Conservation (phyloP, 495 filamentous ascomycete genomes). For the Daldinia bambusicola region DNA sequence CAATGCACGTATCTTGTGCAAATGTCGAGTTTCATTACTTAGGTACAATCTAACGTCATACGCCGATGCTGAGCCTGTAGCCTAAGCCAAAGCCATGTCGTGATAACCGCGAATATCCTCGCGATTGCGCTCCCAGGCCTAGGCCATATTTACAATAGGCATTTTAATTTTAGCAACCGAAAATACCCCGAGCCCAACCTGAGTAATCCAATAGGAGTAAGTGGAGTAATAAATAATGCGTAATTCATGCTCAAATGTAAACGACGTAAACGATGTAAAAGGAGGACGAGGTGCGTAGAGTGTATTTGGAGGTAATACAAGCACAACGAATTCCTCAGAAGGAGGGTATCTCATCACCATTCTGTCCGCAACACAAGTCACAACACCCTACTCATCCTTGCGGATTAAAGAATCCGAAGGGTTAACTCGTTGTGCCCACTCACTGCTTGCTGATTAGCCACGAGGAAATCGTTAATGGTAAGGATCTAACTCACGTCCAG, state of each 20-base stretch:
- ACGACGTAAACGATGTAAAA: constrained; percentile 16
- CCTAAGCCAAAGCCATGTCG: constrained; percentile 23
- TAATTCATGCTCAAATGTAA: constrained; percentile 20
- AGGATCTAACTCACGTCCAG: constrained; percentile 82
- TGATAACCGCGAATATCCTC: constrained; percentile 26
- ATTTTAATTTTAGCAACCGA: constrained; percentile 28
- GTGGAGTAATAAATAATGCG: constrained; percentile 33
- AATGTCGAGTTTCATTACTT: constrained; percentile 17
- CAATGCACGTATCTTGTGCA: constrained; percentile 4
- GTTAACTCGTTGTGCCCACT: constrained; percentile 76
- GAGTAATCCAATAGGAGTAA: constrained; percentile 26
- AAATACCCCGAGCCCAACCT: constrained; percentile 16
- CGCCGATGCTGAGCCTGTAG: constrained; percentile 17
- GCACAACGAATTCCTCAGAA: constrained; percentile 33
- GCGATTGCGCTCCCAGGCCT: constrained; percentile 25
- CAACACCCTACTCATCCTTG: constrained; percentile 40
- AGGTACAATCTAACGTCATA: constrained; percentile 23
- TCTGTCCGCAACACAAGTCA: constrained; percentile 11
- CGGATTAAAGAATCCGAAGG: constrained; percentile 55
- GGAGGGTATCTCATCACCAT: constrained; percentile 44
- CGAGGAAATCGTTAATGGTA: not conserved
- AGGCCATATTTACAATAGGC: constrained; percentile 40
- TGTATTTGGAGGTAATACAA: constrained; percentile 24
- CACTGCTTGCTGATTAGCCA: constrained; percentile 56
- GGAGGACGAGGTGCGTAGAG: constrained; percentile 7